A percentile compares a stretch with the other conserved stretches of the same genome.
Evolutionary conservation across 129 eudicot species (phyloP).

Genomic region (Flaveria brownii): DNA sequence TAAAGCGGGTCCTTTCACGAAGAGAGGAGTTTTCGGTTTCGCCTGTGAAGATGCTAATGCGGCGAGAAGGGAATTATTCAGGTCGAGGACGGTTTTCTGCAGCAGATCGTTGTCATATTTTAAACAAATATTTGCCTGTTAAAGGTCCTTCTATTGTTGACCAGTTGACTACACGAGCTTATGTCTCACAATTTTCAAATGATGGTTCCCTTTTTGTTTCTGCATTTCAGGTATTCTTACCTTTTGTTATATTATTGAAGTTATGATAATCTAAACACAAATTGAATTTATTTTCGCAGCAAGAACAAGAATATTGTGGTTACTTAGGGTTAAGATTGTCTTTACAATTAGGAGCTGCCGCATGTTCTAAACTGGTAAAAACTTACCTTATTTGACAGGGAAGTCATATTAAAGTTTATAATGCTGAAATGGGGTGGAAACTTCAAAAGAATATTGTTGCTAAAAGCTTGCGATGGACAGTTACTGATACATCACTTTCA

Average conservation of each 20-base stretch:
- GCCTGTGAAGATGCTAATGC: slow-evolving; percentile 73
- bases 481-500: slow-evolving; percentile 92
- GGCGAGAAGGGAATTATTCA: slow-evolving; percentile 76
- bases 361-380: not conserved
- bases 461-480: slow-evolving; percentile 88
- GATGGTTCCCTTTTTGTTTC: slow-evolving; percentile 91
- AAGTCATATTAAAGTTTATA: slow-evolving; percentile 78
- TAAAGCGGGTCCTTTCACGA: slow-evolving; percentile 47
- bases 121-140: slow-evolving; percentile 73
- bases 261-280: slow-evolving; percentile 34
- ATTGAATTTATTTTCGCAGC: not conserved
- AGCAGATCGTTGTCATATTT: slow-evolving; percentile 71
- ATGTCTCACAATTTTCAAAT: slow-evolving; percentile 82
- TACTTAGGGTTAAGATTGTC: not conserved
- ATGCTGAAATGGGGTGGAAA: slow-evolving; percentile 88
- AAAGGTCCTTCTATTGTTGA: slow-evolving; percentile 70
- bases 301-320: not conserved
- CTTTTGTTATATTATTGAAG: slow-evolving; percentile 89
- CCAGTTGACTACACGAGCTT: slow-evolving; percentile 76
- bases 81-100: slow-evolving; percentile 79
- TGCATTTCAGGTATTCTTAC: slow-evolving; percentile 86
- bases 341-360: not conserved
- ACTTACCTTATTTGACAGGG: slow-evolving; percentile 49
- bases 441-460: slow-evolving; percentile 79
- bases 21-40: slow-evolving; percentile 57